Evolutionary conservation across 2,329 filamentous ascomycete species (phyloP).

Genomic region (Alternaria consortialis): DNA sequence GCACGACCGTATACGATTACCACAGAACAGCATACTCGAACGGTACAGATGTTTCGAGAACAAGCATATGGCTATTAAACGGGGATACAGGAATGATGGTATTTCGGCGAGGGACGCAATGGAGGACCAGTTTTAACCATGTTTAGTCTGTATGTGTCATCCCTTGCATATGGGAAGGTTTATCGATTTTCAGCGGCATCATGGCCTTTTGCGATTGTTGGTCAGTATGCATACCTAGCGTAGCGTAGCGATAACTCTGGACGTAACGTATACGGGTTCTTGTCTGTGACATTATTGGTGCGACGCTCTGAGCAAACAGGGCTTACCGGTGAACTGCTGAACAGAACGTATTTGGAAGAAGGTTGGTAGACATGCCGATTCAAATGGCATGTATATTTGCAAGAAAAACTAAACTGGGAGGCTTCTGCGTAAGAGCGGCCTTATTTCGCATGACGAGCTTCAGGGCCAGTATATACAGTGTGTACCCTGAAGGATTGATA

Average conservation of each 20-base stretch:
- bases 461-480: neutral
- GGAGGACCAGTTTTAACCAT: neutral
- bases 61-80: neutral
- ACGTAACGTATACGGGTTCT: neutral
- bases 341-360: neutral
- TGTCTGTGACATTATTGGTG: neutral
- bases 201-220: neutral
- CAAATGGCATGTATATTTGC: neutral
- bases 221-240: neutral
- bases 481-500: neutral
- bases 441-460: neutral
- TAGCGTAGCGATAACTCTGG: neutral
- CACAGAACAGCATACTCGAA: neutral
- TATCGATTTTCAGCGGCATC: conserved; percentile 1
- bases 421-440: neutral
- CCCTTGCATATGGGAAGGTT: conserved; percentile 13
- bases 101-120: neutral
- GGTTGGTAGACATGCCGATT: neutral
- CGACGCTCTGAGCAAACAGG: neutral
- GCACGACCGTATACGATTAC: neutral
- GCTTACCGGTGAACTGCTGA: neutral
- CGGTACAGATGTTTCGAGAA: neutral
- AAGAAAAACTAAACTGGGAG: neutral
- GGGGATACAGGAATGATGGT: neutral
- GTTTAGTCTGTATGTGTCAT: conserved; percentile 11